A percentile compares a stretch with the other conserved stretches of the same genome.
Conservation (phyloP, 1,284 basidiomycete genomes). For the Rhodotorula mucilaginosa region DNA sequence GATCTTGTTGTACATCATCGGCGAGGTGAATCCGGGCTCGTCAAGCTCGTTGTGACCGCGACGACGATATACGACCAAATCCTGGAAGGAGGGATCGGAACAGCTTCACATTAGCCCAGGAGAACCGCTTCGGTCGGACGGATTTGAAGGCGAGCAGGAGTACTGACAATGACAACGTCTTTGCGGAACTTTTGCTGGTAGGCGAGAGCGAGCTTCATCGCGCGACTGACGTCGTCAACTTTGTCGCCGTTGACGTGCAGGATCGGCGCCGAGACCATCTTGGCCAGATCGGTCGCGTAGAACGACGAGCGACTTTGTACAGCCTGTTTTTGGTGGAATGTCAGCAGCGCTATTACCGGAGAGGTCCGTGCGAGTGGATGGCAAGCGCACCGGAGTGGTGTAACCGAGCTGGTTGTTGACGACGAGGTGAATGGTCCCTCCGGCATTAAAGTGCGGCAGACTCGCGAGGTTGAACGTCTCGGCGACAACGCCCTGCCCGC, state of each 20-base stretch:
- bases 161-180: constrained; percentile 50
- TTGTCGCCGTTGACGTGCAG: constrained; percentile 85
- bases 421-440: constrained; percentile 83
- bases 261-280: constrained; percentile 63
- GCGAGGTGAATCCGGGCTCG: constrained; percentile 84
- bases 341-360: constrained; percentile 54
- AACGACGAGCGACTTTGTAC: constrained; percentile 74
- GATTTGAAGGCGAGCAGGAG: no score
- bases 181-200: constrained; percentile 58
- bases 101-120: no score
- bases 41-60: constrained; percentile 86
- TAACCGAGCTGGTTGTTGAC: constrained; percentile 62
- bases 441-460: constrained; percentile 81
- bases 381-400: constrained; percentile 49
- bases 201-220: constrained; percentile 73
- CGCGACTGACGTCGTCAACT: constrained; percentile 66
- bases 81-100: constrained; percentile 44
- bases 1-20: constrained; percentile 39
- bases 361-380: constrained; percentile 52
- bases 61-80: constrained; percentile 76
- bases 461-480: constrained; percentile 75
- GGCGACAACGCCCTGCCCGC: constrained; percentile 86
- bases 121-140: no score
- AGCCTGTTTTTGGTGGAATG: constrained; percentile 68
- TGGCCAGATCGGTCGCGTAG: constrained; percentile 84